Base-by-base conservation (phyloP, 805 yeast species). In the Candida ipomoeae region DNA sequence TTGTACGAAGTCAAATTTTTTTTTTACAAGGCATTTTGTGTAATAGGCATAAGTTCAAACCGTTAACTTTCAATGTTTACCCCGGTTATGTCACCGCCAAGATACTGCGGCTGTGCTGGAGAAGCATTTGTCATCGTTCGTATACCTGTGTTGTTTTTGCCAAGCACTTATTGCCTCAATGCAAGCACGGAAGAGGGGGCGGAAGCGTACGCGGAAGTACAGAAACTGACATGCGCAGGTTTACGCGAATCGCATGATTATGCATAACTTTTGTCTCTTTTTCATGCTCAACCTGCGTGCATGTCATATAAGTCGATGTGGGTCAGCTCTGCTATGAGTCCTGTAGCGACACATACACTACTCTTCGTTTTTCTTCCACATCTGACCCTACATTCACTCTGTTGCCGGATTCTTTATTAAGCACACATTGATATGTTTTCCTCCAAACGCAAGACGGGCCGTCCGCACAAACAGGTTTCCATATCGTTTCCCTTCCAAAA, bases 401-500 rank as follows among this genome's bases (percentile, higher is more conserved):
- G 8, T 21, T 33, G 6, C 26, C 17, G 17, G 15, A 8, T 14
- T 34, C 36, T 4, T 6, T 5, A n/a, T 14, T 14, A 7, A n/a
- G 8, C 34, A 14, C 23, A 26, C 23, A 21, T 23, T 21, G 32
- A 39, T 7, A 44, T 44, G 46, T 44, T 44, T 13, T 44, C 46
- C 17, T 44, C 40, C 5, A 44, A 35, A 21, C 46, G 40, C 17
- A 44, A 44, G 33, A 8, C 21, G 11, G 15, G 31, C 26, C 40
- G 46, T 6, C 6, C 40, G 17, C 23, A 35, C 23, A 44, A 44
- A 17, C 40, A 44, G 14, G 26, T 44, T 8, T 15, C 44, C 23
- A 47, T 47, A 15, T 23, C 50, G 11, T 35, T 43, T 14, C 40
- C 35, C 20, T 46, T 39, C n/a, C 40, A 33, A 34, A 45, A 40